Evolutionary conservation across 805 yeast species (phyloP), one percentile per base, ranked within the genome.

Genomic region (Candida quercuum): DNA sequence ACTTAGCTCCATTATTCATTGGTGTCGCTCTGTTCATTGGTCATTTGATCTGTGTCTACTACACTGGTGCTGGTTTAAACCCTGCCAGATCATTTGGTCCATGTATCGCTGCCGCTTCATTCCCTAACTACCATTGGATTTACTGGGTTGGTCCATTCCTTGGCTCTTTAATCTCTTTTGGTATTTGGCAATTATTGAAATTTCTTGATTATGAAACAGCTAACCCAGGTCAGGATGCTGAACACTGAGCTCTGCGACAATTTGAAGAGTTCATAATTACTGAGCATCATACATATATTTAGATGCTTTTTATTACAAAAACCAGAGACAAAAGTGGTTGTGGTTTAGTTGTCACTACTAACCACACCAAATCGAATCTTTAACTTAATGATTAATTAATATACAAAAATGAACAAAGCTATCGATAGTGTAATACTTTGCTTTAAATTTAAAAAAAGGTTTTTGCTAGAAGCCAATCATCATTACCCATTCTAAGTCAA

Each of bases 41-140:
- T 34, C 95, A 86, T 60, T 74, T 86, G 69, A 71, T 85, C 51
- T 74, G 83, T 57, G 85, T 87, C 39, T 82, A 72, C 74, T 82
- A 75, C 69, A 84, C 95, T 35, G 95, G 95, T 59, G 94, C 95
- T 28, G 95, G 95, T 59, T 69, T 86, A 56, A 86, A 86, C 72
- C 95, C 95, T 40, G 95, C 96, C 32, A 78, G 96, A 71, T 68
- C 86, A 24, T 74, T 86, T 40, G 96, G 96, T 56, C 94, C 95
- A 37, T 74, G 80, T 58, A 67, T 86, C 43, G 94, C 88, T 42
- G 73, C 74, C 38, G 68, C 61, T 40, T 68, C 75, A 17, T 87
- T 87, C 80, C 94, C 95, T 25, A 59, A 54, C 54, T 86, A 86
- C 67, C 87, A 79, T 71, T 86, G 94, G 95, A 86, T 87, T 48